These are phyloP conservation scores for Tylopilus vinaceipallidus DNA, from an alignment of 768 basidiomycete genomes.

Conservation along the genomic window DNA sequence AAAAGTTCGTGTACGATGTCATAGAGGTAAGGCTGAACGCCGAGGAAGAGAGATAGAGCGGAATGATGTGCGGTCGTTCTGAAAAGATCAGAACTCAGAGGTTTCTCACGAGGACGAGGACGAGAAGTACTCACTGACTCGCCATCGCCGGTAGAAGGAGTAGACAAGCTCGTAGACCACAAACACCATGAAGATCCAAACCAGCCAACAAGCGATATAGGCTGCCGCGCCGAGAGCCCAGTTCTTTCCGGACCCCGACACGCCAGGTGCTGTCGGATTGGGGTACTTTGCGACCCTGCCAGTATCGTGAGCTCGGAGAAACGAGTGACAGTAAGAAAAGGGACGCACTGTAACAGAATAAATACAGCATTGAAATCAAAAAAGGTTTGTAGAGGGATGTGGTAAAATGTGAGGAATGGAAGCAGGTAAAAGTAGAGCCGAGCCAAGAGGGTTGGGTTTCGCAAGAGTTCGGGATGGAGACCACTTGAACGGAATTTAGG, in stretches of 20 bases:
- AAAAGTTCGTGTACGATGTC: constrained; percentile 80
- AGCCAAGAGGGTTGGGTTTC: constrained; percentile 53
- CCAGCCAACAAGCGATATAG: constrained; percentile 78
- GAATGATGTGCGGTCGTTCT: constrained; percentile 83
- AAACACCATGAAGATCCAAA: constrained; percentile 71
- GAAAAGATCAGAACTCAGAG: constrained; percentile 10
- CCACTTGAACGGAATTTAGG: constrained; percentile 68
- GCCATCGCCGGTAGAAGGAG: constrained; percentile 74
- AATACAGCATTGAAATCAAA: constrained; percentile 89
- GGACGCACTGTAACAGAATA: constrained; percentile 76
- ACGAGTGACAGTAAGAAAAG: neutral
- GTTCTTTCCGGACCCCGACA: constrained; percentile 67
- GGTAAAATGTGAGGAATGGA: constrained; percentile 69
- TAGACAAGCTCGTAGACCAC: constrained; percentile 76
- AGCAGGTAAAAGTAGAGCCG: constrained; percentile 66
- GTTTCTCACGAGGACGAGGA: constrained; percentile 16
- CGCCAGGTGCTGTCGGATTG: constrained; percentile 64
- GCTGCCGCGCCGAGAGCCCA: constrained; percentile 84
- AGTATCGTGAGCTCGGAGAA: constrained; percentile 11
- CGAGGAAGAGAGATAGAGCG: constrained; percentile 79
- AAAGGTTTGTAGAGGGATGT: constrained; percentile 75
- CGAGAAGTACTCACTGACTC: constrained; percentile 59
- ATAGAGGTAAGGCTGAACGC: constrained; percentile 74
- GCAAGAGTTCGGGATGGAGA: constrained; percentile 66
- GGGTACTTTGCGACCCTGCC: constrained; percentile 73